phyloP scores from a whole-genome alignment of 768 basidiomycete species.

The Termitomyces bulborhizus region DNA sequence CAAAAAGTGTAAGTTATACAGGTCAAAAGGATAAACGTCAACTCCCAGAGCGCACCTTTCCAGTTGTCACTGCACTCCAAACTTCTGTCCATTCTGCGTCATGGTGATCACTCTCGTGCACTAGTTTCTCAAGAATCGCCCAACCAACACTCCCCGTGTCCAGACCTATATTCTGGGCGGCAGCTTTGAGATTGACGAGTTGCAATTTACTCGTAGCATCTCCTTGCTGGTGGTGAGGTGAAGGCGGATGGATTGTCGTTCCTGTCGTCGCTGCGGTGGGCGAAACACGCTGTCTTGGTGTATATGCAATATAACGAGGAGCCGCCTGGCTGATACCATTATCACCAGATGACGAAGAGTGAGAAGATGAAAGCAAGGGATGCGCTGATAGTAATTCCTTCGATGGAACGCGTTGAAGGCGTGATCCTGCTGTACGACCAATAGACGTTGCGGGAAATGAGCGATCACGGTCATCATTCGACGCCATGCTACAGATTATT shows the following conservation, averaged over 20 bases:
- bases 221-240: conserved; percentile 42
- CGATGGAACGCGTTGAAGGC: conserved; percentile 35
- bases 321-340: conserved; percentile 11
- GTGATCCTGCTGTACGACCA: conserved; percentile 40
- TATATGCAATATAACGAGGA: conserved; percentile 69
- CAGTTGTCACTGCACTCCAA: conserved; percentile 54
- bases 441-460: conserved; percentile 50
- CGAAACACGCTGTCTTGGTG: conserved; percentile 57
- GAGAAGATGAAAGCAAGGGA: conserved; percentile 50
- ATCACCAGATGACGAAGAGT: conserved; percentile 22
- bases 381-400: conserved; percentile 57
- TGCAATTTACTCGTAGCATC: conserved; percentile 67
- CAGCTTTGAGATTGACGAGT: conserved; percentile 67
- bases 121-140: conserved; percentile 71
- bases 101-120: conserved; percentile 37
- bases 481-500: conserved; percentile 21
- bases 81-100: conserved; percentile 68
- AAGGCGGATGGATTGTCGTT: conserved; percentile 40
- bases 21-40: neutral
- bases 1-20: neutral
- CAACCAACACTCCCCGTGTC: conserved; percentile 63
- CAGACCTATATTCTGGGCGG: conserved; percentile 62
- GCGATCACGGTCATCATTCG: conserved; percentile 26
- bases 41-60: conserved; percentile 47
- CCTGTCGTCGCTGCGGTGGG: conserved; percentile 41